phyloP scores from a whole-genome alignment of 2,329 filamentous ascomycete species.

The Colletotrichum musae region DNA sequence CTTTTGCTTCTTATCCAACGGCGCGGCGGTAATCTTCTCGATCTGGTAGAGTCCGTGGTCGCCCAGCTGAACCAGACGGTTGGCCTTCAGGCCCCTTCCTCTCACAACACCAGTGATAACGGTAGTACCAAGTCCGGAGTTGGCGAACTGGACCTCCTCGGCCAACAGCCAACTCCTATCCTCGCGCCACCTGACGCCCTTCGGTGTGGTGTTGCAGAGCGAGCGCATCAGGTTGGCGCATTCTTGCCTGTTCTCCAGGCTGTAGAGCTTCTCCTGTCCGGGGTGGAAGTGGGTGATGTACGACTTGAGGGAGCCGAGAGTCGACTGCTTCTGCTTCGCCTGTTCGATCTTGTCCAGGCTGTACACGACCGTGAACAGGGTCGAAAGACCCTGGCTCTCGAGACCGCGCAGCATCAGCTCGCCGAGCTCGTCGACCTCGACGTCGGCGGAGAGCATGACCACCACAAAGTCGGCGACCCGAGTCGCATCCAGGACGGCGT shows the following conservation, averaged over 20 bases:
- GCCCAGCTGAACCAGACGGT: constrained; percentile 90
- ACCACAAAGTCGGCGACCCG: constrained; percentile 93
- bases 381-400: constrained; percentile 95
- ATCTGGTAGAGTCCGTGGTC: constrained; percentile 97
- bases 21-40: constrained; percentile 86
- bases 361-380: constrained; percentile 88
- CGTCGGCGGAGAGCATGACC: constrained; percentile 84
- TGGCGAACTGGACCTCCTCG: constrained; percentile 83
- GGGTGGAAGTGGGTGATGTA: constrained; percentile 97
- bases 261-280: constrained; percentile 90
- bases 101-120: constrained; percentile 88
- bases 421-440: constrained; percentile 87
- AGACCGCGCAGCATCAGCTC: constrained; percentile 89
- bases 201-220: constrained; percentile 91
- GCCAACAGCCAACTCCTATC: constrained; percentile 96
- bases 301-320: constrained; percentile 87
- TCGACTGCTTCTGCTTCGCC: constrained; percentile 81
- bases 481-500: constrained; percentile 86
- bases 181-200: constrained; percentile 95
- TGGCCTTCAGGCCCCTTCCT: constrained; percentile 88
- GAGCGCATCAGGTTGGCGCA: constrained; percentile 92
- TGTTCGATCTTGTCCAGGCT: constrained; percentile 84
- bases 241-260: constrained; percentile 89
- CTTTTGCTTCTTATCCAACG: constrained; percentile 72
- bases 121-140: constrained; percentile 72